phyloP scores from a whole-genome alignment of 257 asterid genomes.

The Nicotiana obtusifolia region DNA sequence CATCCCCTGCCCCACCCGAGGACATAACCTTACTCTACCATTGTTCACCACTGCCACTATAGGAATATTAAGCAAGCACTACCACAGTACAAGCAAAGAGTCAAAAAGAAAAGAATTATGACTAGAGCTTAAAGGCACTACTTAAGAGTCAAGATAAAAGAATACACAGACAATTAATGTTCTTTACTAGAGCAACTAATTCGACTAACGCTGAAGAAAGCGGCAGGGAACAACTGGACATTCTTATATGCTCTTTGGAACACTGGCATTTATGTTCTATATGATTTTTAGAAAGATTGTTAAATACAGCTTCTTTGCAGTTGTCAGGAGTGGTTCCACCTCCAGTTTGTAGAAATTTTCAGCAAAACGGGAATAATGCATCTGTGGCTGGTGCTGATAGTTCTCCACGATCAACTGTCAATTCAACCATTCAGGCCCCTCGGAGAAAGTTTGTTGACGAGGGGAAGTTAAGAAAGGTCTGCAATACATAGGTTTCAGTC shows the following conservation, averaged over 20 bases:
- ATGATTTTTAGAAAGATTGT: background rate
- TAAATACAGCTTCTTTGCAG: slow-evolving; percentile 37
- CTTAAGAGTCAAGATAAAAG: too few relatives aligned
- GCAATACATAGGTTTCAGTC: background rate
- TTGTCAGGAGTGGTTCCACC: slow-evolving; percentile 91
- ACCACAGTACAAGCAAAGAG: too few relatives aligned
- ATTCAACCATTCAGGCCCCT: slow-evolving; percentile 69
- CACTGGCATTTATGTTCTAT: background rate
- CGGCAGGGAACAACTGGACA: background rate
- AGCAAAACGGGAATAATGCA: slow-evolving; percentile 52
- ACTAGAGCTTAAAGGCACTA: too few relatives aligned
- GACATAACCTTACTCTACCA: too few relatives aligned
- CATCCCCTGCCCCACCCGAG: too few relatives aligned
- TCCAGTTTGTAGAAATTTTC: slow-evolving; percentile 72
- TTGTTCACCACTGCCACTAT: too few relatives aligned
- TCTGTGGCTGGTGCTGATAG: slow-evolving; percentile 59
- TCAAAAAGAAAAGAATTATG: too few relatives aligned
- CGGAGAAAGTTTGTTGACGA: slow-evolving; percentile 94
- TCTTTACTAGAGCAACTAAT: too few relatives aligned
- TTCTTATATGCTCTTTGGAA: background rate
- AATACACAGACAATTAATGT: too few relatives aligned
- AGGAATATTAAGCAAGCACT: too few relatives aligned
- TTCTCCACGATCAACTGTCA: slow-evolving; percentile 57
- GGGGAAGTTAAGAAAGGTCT: slow-evolving; percentile 94
- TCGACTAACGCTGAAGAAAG: too few relatives aligned